Evolutionary conservation across 2,329 filamentous ascomycete species (phyloP).

Genomic region (Xylaria sp.): DNA sequence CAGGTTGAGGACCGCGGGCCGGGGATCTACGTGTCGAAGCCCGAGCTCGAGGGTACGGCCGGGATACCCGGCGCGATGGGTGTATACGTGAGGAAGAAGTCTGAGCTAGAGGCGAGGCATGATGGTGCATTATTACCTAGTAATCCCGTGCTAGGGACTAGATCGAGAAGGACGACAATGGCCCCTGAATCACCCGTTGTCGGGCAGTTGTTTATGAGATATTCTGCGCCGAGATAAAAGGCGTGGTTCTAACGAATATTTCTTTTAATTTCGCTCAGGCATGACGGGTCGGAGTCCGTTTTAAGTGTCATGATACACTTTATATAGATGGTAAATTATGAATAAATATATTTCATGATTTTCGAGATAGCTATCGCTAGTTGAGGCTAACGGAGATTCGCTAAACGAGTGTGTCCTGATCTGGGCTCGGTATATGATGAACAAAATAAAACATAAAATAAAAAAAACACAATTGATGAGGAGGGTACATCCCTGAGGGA

Average conservation of each 20-base stretch:
- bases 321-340: background rate
- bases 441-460: too few relatives aligned
- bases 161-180: background rate
- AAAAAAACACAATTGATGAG: background rate
- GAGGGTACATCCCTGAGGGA: too few relatives aligned
- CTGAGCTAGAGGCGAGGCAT: slow-evolving; percentile 17
- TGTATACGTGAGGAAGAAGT: slow-evolving; percentile 22
- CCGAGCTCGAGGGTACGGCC: slow-evolving; percentile 28
- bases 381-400: background rate
- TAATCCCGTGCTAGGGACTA: too few relatives aligned
- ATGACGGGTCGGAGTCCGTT: background rate
- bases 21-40: slow-evolving; percentile 28
- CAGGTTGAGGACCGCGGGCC: slow-evolving; percentile 2
- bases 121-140: background rate
- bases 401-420: background rate
- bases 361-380: background rate
- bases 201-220: background rate
- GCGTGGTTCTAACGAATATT: background rate
- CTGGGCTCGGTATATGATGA: background rate
- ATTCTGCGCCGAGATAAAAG: background rate
- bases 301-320: background rate
- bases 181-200: slow-evolving; percentile 11
- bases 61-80: background rate
- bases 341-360: background rate
- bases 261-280: background rate